Percentiles rank a stretch among this genome's conserved stretches.
These are phyloP conservation scores for Suillus lakei DNA, from an alignment of 768 basidiomycete genomes.

Conservation along the genomic window DNA sequence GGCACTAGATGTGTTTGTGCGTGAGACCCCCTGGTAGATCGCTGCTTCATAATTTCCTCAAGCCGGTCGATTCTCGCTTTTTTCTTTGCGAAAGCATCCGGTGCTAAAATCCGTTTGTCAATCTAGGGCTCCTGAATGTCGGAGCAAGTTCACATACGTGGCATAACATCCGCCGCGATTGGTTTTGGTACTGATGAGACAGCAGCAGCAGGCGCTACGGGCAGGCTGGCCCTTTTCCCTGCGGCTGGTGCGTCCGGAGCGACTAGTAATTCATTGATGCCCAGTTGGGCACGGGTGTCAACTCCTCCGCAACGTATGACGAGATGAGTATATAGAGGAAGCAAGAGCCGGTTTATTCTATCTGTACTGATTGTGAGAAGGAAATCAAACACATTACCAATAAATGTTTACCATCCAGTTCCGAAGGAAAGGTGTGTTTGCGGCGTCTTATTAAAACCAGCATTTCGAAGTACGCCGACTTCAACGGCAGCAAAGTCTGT, in stretches of 20 bases:
- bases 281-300: constrained; percentile 39
- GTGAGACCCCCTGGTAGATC: not conserved
- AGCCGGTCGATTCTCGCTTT: not conserved
- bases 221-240: not conserved
- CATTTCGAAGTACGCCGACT: constrained; percentile 54
- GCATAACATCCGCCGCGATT: constrained; percentile 34
- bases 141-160: constrained; percentile 36
- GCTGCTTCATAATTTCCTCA: not conserved
- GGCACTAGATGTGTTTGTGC: not conserved
- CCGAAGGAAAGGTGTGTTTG: constrained; percentile 26
- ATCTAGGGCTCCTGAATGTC: not conserved
- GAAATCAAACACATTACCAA: not conserved
- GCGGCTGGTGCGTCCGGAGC: constrained; percentile 9
- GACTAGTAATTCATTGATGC: constrained; percentile 38
- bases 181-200: constrained; percentile 10
- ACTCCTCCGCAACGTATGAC: constrained; percentile 29
- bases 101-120: constrained; percentile 37
- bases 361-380: constrained; percentile 22
- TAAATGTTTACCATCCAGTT: constrained; percentile 31
- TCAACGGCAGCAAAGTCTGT: constrained; percentile 43
- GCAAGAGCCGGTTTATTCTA: constrained; percentile 37
- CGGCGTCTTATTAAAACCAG: constrained; percentile 47
- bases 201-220: constrained; percentile 26
- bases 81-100: constrained; percentile 39
- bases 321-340: constrained; percentile 37